Evolutionary conservation across 192 early-diverging fungal genomes (phyloP), one percentile per base, ranked within the genome.

Genomic region (Allomyces arbusculus): DNA sequence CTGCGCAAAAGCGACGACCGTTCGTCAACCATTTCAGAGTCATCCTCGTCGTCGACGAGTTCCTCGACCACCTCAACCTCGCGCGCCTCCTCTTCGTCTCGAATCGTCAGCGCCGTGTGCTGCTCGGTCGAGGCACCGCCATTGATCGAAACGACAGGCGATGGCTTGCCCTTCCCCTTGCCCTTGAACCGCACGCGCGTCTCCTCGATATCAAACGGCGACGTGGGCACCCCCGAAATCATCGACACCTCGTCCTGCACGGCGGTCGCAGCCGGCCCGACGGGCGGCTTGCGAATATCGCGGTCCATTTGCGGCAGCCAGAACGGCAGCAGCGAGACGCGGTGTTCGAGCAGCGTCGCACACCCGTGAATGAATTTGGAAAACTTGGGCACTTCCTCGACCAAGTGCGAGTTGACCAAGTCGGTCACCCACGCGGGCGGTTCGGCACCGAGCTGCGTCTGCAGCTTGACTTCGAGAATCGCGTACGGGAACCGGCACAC

Each of bases 281-380:
- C 74, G 4, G 77, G 75, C 10, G 89, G 88, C 74, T 90, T 90
- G 64, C 89, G 90, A 65, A 95, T 95, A 72, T 90, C 88, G 44
- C 85, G 80, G 69, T 92, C 91, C 88, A 97, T 91, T 73, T 94
- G 92, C 33, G 89, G 86, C 63, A 93, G 78, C 95, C 95, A 97
- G 78, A 92, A 92, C 14, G 95, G 95, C 25, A 95, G 82, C 62
- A 93, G 79, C 24, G 84, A 79, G 44, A 94, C 86, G 23, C 82
- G 81, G 68, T 87, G 74, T 71, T 88, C 82, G 66, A 91, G 77
- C 63, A 97, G 76, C 7, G 91, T 91, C 11, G 92, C 87, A 28
- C 86, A 82, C 65, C 94, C 96, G 74, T 99, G 94, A 68, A 91
- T 88, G 75, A 95, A 99, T 75, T 99, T 99, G 65, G 89, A 91